A percentile compares a stretch with the other conserved stretches of the same genome.
Evolutionary conservation across 2,329 filamentous ascomycete genomes (phyloP).

Genomic region (Tolypocladium inflatum): DNA sequence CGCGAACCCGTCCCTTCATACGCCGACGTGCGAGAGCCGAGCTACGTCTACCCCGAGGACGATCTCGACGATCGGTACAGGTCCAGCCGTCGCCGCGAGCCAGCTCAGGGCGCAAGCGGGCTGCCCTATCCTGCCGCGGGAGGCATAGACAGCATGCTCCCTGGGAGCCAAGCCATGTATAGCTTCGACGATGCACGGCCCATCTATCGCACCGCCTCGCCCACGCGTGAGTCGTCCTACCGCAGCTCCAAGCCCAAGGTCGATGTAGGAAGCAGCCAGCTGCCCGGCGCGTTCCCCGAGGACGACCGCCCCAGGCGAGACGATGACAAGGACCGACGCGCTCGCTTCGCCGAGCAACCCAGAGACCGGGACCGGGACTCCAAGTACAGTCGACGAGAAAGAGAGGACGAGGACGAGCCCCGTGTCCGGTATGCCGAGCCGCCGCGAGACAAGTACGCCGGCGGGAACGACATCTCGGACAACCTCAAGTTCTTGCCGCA

Average conservation of each 20-base stretch:
- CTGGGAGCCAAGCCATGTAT: conserved; percentile 25
- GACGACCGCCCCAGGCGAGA: conserved; percentile 13
- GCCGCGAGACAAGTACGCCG: conserved; percentile 9
- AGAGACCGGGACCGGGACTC: conserved; percentile 6
- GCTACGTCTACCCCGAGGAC: conserved; percentile 31
- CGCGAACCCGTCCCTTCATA: conserved; percentile 19
- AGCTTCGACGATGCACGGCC: conserved; percentile 27
- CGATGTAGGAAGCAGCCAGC: conserved; percentile 8
- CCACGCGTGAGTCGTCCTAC: conserved; percentile 23
- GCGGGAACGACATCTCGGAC: conserved; percentile 16
- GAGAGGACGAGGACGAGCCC: conserved; percentile 9
- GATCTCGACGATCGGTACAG: conserved; percentile 27
- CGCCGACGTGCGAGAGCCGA: conserved; percentile 32
- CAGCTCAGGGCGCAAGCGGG: conserved; percentile 19
- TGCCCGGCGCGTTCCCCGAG: conserved; percentile 24
- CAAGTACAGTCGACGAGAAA: conserved; percentile 6
- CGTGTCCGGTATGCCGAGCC: conserved; percentile 8
- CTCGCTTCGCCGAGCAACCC: conserved; percentile 12
- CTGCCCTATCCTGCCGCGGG: conserved; percentile 30
- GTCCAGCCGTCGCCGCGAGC: conserved; percentile 19
- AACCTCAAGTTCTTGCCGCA: conserved; percentile 35
- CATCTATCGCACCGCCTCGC: conserved; percentile 24
- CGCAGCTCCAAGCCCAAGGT: conserved; percentile 25
- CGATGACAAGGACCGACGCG: conserved; percentile 9
- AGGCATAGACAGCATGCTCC: conserved; percentile 25